Base-by-base conservation (phyloP, 495 filamentous ascomycete genomes). In the Pyrenopolyporus hunteri region DNA sequence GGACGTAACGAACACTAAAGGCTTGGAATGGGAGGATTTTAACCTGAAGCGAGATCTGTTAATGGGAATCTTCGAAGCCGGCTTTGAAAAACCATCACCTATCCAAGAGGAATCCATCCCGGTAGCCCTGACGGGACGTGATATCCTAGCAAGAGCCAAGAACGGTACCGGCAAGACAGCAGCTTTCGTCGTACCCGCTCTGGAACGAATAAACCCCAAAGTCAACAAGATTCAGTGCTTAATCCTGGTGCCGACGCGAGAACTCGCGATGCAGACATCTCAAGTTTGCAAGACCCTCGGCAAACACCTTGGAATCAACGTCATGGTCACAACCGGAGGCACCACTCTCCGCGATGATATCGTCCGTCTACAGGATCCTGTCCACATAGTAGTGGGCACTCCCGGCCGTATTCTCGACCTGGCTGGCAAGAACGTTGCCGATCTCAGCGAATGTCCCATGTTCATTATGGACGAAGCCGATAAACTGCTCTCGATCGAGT, bases 391-490 rank as follows among this genome's bases (percentile, higher is more conserved):
- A 65, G 94, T 98, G 61, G 95, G 95, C 71, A 98, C 94, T 52
- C 95, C 94, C 32, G 94, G 94, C 37, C 83, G 94, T 75, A 97
- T 98, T 42, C 85, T 97, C 47, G 94, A 98, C 75, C 76, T 98
- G 59, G 91, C 95, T 48, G 91, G 92, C 68, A 97, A 98, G 78
- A 88, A 87, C 44, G 92, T 97, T 45, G 94, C 94, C 29, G 95
- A 98, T 73, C 83, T 98, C n/a, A 92, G 91, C 64, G 90, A 93
- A 74, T 97, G 94, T 68, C 87, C 90, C 32, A 98, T 93, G 56
- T 98, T 98, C 69, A 92, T 98, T 70, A 98, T 98, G 94, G 94
- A 98, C 68, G 94, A 98, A 70, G 94, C 94, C 11, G 94, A 98
- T 73, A 98, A 98, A 75, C 83, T 98, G 47, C 86, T 98, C 10